Evolutionary conservation across 495 filamentous ascomycete genomes (phyloP).

Genomic region (Neurospora sublineolata): DNA sequence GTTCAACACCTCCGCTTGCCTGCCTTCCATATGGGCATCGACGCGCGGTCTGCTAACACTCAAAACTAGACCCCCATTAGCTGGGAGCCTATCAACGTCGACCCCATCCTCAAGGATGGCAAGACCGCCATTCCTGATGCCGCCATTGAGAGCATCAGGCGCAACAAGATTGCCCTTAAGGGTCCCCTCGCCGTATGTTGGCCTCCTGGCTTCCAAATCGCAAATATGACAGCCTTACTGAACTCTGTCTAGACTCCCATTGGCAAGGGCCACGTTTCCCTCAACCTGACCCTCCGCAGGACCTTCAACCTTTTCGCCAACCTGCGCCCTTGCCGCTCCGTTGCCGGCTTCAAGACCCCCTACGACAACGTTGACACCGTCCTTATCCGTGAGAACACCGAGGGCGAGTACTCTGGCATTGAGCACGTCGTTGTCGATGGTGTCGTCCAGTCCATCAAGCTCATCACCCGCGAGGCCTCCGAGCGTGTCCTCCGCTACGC

Average conservation of each 20-base stretch:
- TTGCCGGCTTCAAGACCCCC: constrained; percentile 94
- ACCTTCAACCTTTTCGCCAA: constrained; percentile 99
- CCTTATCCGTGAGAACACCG: constrained; percentile 98
- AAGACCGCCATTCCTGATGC: constrained; percentile 80
- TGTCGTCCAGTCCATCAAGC: constrained; percentile 97
- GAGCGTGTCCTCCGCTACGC: constrained; percentile 93
- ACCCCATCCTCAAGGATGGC: constrained; percentile 81
- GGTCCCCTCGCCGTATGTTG: constrained; percentile 82
- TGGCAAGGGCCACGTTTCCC: constrained; percentile 96
- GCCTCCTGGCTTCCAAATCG: background rate
- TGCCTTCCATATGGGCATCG: constrained; percentile 4
- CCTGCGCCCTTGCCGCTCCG: constrained; percentile 90
- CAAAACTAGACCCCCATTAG: constrained; percentile 65
- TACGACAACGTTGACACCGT: constrained; percentile 98
- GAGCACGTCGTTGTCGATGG: constrained; percentile 97
- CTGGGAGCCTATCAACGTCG: constrained; percentile 96
- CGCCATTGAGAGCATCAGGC: constrained; percentile 80
- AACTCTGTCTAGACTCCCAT: constrained; percentile 63
- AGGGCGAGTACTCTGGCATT: constrained; percentile 98
- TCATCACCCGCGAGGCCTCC: constrained; percentile 86
- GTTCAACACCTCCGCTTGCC: constrained; percentile 8
- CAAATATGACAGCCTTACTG: background rate
- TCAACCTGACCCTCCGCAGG: constrained; percentile 94
- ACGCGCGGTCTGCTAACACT: background rate
- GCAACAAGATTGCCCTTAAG: constrained; percentile 94